Conservation (phyloP, 441 rosid genomes). For the Hura crepitans region DNA sequence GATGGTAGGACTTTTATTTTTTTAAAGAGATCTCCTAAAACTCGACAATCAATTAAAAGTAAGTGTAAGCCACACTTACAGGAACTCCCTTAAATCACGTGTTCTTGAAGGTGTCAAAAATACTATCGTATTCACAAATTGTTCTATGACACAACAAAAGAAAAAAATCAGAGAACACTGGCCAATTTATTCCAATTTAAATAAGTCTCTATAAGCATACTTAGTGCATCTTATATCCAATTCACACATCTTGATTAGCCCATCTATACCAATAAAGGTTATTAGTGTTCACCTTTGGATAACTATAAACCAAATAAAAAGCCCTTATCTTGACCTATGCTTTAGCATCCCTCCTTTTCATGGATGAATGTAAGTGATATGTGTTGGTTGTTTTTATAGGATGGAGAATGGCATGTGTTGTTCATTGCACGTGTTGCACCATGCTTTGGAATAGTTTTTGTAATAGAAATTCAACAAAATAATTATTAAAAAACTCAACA, state of each 20-base stretch:
- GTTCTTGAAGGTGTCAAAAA: no score
- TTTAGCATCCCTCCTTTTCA: neutral
- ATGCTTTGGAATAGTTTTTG: neutral
- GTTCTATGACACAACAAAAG: neutral
- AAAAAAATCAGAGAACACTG: no score
- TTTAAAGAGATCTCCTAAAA: neutral
- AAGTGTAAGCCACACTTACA: no score
- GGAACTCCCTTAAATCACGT: no score
- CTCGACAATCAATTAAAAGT: neutral
- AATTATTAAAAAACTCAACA: no score
- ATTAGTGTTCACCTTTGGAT: neutral
- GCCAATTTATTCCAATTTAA: neutral
- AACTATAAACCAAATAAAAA: neutral
- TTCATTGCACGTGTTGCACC: neutral
- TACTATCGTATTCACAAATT: neutral
- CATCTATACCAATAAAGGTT: neutral
- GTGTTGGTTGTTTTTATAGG: neutral
- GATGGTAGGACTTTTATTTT: neutral
- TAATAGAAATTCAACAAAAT: no score
- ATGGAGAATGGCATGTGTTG: constrained; percentile 1
- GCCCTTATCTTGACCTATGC: neutral
- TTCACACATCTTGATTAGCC: neutral
- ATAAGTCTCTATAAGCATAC: neutral
- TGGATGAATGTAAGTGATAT: neutral
- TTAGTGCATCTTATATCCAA: neutral